These are phyloP conservation scores for Mercurialis annua DNA, from an alignment of 345 rosid species.

Conservation along the genomic window DNA sequence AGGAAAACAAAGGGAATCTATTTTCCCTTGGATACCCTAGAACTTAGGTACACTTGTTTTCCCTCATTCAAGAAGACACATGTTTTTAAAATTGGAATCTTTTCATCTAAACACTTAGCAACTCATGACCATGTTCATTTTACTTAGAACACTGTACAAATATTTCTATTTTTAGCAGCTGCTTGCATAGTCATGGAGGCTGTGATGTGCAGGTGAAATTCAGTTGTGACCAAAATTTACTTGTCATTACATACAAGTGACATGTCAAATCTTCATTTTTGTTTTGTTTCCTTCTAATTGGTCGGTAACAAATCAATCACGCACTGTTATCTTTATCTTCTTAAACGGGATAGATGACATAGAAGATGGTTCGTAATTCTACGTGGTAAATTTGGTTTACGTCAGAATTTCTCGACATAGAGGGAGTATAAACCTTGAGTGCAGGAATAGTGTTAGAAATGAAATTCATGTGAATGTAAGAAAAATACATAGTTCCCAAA, in stretches of 20 bases:
- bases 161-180: conserved; percentile 7
- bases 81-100: conserved; percentile 2
- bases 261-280: neutral
- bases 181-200: neutral
- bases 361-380: no score
- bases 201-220: neutral
- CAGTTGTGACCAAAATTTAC: neutral
- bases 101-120: conserved; percentile 6
- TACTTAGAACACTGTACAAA: neutral
- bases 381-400: no score
- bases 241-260: neutral
- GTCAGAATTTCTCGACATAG: no score
- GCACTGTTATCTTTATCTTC: conserved; percentile 19
- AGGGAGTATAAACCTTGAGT: no score
- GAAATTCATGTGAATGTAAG: no score
- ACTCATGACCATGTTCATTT: neutral
- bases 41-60: neutral
- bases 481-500: conserved; percentile 24
- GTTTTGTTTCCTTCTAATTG: neutral
- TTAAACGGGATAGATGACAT: no score
- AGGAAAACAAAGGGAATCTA: neutral
- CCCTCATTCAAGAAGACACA: neutral
- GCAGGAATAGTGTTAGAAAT: no score
- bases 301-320: neutral
- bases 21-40: conserved; percentile 16